Conservation (phyloP, 768 basidiomycete species). For the Boletus rubescentipes region DNA sequence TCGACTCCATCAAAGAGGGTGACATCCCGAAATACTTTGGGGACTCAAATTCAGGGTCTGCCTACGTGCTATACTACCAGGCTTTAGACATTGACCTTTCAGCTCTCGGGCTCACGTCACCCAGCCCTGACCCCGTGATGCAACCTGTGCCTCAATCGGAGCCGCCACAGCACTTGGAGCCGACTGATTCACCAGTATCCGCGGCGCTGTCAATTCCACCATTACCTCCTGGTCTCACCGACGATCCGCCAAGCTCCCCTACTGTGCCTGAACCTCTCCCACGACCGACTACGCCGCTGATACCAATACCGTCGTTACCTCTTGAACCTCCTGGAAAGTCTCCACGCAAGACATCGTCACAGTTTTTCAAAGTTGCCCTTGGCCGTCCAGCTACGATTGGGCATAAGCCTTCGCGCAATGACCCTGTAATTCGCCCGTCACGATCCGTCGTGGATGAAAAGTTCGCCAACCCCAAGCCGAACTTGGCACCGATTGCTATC, state of each 20-base stretch:
- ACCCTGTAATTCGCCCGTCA: constrained; percentile 23
- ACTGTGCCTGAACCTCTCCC: constrained; percentile 16
- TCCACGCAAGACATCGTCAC: constrained; percentile 24
- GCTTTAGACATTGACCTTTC: constrained; percentile 80
- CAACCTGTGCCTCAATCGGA: constrained; percentile 18
- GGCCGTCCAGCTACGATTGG: constrained; percentile 14
- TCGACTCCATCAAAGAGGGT: constrained; percentile 80
- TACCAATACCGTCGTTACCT: constrained; percentile 18
- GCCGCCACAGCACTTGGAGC: constrained; percentile 8
- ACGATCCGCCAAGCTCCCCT: constrained; percentile 21
- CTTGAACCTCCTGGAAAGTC: constrained; percentile 16
- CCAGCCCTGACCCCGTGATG: constrained; percentile 22
- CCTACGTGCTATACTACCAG: constrained; percentile 97
- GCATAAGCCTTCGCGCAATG: constrained; percentile 16
- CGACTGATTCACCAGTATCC: constrained; percentile 27
- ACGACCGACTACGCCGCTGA: constrained; percentile 21
- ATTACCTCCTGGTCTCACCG: constrained; percentile 39
- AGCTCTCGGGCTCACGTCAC: constrained; percentile 61
- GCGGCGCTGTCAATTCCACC: constrained; percentile 25
- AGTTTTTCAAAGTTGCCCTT: constrained; percentile 17
- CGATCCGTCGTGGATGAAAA: constrained; percentile 27
- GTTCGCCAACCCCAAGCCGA: constrained; percentile 8
- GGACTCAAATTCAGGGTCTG: constrained; percentile 81
- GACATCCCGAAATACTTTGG: constrained; percentile 96
- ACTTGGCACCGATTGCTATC: constrained; percentile 12